Conservation (phyloP, 441 rosid genomes). For the Gossypium trilobum region DNA sequence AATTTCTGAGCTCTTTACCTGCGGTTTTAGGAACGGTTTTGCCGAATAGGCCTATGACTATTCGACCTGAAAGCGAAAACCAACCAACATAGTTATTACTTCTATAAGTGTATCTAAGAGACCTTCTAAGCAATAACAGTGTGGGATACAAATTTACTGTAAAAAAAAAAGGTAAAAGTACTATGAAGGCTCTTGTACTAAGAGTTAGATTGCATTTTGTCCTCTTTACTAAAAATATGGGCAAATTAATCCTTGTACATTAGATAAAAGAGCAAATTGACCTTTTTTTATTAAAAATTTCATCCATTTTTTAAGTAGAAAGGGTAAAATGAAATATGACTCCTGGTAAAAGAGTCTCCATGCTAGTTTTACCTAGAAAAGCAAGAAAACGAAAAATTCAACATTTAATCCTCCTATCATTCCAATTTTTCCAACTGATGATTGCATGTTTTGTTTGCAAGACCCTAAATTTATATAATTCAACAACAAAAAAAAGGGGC, state of each 20-base stretch:
- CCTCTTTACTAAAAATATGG: no score
- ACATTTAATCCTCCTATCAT: not conserved
- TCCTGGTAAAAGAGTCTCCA: no score
- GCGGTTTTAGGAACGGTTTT: conserved; percentile 48
- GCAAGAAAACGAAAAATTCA: not conserved
- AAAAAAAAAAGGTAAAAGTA: no score
- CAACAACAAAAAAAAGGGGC: not conserved
- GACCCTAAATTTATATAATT: not conserved
- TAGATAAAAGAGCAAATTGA: no score
- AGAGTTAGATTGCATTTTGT: no score
- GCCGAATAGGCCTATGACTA: conserved; percentile 74
- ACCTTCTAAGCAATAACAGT: not conserved
- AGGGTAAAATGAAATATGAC: no score
- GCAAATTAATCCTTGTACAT: no score
- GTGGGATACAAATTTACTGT: no score
- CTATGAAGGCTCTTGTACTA: no score
- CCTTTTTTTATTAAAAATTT: no score
- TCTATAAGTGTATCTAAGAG: not conserved
- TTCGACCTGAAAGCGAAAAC: conserved; percentile 43
- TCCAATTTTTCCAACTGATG: not conserved
- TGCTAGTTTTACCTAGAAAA: no score
- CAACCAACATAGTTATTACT: not conserved
- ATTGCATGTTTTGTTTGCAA: not conserved
- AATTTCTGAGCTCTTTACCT: conserved; percentile 25
- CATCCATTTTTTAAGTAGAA: no score